Conservation (phyloP, 2,329 filamentous ascomycete species). For the Arthroderma uncinatum region DNA sequence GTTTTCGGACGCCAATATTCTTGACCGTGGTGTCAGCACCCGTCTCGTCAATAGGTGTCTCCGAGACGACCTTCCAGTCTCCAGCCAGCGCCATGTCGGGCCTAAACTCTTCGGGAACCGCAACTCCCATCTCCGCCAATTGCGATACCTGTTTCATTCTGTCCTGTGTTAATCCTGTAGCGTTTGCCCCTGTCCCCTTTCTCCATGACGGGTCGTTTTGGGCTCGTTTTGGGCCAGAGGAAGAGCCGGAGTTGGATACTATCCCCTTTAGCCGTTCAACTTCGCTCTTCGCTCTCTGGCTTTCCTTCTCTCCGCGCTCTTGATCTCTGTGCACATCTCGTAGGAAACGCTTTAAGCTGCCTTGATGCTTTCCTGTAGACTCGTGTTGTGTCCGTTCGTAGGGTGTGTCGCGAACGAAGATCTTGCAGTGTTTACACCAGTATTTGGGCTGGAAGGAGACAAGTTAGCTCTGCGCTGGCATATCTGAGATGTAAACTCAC, state of each 20-base stretch:
- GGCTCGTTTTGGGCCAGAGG: conserved; percentile 13
- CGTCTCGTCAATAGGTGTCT: conserved; percentile 24
- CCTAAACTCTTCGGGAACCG: conserved; percentile 66
- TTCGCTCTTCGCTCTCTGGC: conserved; percentile 71
- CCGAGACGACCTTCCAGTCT: conserved; percentile 67
- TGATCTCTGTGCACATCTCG: conserved; percentile 78
- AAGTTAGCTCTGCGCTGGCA: neutral
- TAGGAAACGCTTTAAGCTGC: conserved; percentile 75
- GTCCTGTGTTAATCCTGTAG: conserved; percentile 44
- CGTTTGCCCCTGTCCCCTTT: conserved; percentile 18
- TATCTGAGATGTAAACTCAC: conserved; percentile 29
- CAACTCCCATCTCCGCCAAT: conserved; percentile 74
- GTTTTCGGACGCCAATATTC: conserved; percentile 36
- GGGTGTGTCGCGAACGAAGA: conserved; percentile 82
- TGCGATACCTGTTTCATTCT: conserved; percentile 77
- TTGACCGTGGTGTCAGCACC: conserved; percentile 34
- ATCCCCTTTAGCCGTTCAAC: conserved; percentile 75
- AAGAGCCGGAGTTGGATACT: conserved; percentile 40
- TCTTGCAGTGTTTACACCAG: conserved; percentile 95
- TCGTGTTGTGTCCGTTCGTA: conserved; percentile 86
- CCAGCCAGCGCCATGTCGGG: conserved; percentile 77
- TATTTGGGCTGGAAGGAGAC: conserved; percentile 55
- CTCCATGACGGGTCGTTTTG: conserved; percentile 21
- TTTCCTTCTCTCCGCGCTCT: conserved; percentile 68
- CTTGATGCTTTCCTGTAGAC: conserved; percentile 72